Evolutionary conservation across 208 protist genomes (phyloP).

Genomic region (Leishmania gerbilli): DNA sequence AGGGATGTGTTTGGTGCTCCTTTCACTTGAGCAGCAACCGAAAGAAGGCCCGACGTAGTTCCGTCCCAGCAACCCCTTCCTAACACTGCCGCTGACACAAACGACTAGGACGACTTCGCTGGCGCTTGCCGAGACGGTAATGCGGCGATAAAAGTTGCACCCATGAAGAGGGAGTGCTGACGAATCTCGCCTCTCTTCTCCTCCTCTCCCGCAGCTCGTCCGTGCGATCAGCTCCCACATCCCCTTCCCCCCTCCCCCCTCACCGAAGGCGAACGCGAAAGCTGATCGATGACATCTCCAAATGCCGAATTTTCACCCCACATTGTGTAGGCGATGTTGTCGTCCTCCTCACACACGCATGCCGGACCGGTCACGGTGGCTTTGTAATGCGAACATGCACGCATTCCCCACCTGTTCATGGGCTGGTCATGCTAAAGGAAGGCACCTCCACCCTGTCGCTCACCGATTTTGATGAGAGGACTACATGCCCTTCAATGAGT

Average conservation of each 20-base stretch:
- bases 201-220: not conserved
- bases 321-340: not conserved
- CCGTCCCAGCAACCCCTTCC: not conserved
- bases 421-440: not conserved
- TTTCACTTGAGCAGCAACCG: not conserved
- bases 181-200: not conserved
- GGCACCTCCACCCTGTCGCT: not conserved
- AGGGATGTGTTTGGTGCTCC: not conserved
- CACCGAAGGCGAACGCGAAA: too few species aligned
- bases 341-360: not conserved
- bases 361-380: too few species aligned
- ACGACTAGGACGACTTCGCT: not conserved
- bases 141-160: too few species aligned
- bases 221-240: not conserved
- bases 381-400: not conserved
- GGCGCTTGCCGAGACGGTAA: not conserved
- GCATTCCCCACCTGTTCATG: not conserved
- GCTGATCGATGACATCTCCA: not conserved
- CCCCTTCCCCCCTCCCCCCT: too few species aligned
- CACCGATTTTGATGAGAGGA: not conserved
- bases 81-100: not conserved
- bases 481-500: not conserved
- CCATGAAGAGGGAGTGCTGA: not conserved
- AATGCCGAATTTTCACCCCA: not conserved
- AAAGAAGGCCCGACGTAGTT: not conserved